Conservation (phyloP, 2,329 filamentous ascomycete species). For the Pseudopyrenochaeta lycopersici region DNA sequence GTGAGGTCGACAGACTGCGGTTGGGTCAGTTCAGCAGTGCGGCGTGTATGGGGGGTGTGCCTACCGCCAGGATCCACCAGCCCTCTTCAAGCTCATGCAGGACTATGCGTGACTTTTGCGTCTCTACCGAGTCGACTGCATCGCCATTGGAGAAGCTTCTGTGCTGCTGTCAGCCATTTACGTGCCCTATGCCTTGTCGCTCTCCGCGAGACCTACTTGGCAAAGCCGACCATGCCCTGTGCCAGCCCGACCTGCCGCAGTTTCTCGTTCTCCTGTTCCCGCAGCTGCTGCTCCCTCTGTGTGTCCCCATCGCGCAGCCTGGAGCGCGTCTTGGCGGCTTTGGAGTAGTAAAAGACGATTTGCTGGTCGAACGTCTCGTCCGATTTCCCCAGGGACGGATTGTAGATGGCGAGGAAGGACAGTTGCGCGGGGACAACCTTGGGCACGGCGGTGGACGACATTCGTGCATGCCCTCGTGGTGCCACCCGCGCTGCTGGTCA, state of each 20-base stretch:
- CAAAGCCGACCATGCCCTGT: constrained; percentile 95
- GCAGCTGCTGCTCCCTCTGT: constrained; percentile 48
- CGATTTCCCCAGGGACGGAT: constrained; percentile 77
- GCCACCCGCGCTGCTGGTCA: constrained; percentile 6
- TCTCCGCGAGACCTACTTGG: constrained; percentile 55
- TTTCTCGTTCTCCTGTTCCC: constrained; percentile 81
- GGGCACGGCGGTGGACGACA: constrained; percentile 37
- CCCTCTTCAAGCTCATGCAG: constrained; percentile 86
- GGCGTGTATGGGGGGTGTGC: constrained; percentile 39
- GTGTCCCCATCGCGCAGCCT: constrained; percentile 37
- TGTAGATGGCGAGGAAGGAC: constrained; percentile 94
- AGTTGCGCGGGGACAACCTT: constrained; percentile 79
- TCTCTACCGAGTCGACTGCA: constrained; percentile 86
- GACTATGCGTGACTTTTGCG: constrained; percentile 85
- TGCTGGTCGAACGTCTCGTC: constrained; percentile 81
- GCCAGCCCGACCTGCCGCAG: constrained; percentile 93
- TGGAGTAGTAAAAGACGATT: constrained; percentile 90
- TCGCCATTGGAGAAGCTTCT: constrained; percentile 83
- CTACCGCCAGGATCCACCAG: constrained; percentile 95
- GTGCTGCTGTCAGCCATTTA: constrained; percentile 18
- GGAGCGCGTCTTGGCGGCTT: constrained; percentile 39
- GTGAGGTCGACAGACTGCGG: constrained; percentile 81
- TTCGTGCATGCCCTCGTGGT: constrained; percentile 15
- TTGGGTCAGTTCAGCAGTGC: constrained; percentile 2
- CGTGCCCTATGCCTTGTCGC: too few relatives aligned